phyloP scores from a whole-genome alignment of 148 eudicot species.

The Camellia granthamiana region DNA sequence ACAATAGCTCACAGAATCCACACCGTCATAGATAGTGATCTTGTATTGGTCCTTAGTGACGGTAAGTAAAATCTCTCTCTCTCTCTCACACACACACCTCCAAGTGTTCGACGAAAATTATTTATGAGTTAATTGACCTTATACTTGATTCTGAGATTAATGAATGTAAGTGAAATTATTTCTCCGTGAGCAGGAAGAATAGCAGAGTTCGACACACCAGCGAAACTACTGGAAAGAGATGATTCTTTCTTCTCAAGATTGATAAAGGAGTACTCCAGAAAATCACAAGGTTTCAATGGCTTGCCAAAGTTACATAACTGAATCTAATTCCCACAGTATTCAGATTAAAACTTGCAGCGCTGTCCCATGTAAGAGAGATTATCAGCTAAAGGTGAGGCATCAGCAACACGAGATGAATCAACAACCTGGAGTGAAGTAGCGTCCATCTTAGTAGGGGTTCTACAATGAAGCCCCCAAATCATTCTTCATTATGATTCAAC shows the following conservation, averaged over 20 bases:
- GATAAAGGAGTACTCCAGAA: slow-evolving; percentile 79
- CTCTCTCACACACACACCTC: background rate
- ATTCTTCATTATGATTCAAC: background rate
- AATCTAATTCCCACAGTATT: background rate
- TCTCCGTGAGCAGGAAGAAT: slow-evolving; percentile 67
- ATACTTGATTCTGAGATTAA: background rate
- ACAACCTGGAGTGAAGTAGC: background rate
- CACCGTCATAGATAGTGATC: slow-evolving; percentile 90
- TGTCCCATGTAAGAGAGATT: background rate
- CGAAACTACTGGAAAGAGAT: slow-evolving; percentile 75
- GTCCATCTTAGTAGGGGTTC: background rate
- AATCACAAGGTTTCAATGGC: slow-evolving; percentile 62
- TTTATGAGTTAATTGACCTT: background rate
- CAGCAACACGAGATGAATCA: background rate
- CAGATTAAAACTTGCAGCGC: background rate
- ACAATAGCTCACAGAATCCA: slow-evolving; percentile 99
- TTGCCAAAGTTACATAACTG: slow-evolving; percentile 27
- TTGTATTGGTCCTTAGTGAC: slow-evolving; percentile 87
- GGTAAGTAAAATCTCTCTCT: slow-evolving; percentile 39
- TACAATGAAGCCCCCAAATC: background rate
- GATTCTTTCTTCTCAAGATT: slow-evolving; percentile 88
- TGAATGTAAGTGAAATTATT: background rate
- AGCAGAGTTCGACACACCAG: slow-evolving; percentile 87
- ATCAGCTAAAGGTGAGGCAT: background rate
- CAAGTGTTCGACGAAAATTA: background rate